These are phyloP conservation scores for Puccinia novopanici DNA, from an alignment of 1,284 basidiomycete genomes.

Conservation along the genomic window DNA sequence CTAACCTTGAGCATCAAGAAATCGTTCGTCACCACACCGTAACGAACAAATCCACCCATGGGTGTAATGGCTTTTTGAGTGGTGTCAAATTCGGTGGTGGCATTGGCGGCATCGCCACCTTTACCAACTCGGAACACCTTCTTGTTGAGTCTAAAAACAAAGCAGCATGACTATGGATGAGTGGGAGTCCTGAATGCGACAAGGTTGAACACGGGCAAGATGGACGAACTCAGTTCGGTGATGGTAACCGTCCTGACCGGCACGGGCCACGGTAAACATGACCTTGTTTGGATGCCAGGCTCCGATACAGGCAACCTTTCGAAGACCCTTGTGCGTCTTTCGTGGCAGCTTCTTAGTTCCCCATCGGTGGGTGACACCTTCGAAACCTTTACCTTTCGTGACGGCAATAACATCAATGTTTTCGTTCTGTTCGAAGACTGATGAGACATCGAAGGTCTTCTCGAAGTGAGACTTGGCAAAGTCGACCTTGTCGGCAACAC, in stretches of 20 bases:
- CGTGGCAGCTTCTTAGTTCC: slow-evolving; percentile 97
- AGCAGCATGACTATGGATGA: slow-evolving; percentile 95
- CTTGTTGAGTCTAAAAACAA: slow-evolving; percentile 42
- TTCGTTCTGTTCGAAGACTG: slow-evolving; percentile 95
- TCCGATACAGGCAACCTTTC: slow-evolving; percentile 99
- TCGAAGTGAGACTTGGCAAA: slow-evolving; percentile 94
- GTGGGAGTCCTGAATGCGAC: background rate
- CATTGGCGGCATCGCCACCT: slow-evolving; percentile 77
- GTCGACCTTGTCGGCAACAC: slow-evolving; percentile 95
- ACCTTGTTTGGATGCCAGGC: slow-evolving; percentile 95
- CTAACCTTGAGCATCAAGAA: slow-evolving; percentile 74
- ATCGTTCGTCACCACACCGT: slow-evolving; percentile 98
- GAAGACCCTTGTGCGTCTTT: slow-evolving; percentile 99
- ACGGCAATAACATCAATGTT: slow-evolving; percentile 96
- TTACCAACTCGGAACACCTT: slow-evolving; percentile 80
- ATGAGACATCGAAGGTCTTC: slow-evolving; percentile 84
- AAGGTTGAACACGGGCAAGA: background rate
- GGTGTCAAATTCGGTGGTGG: slow-evolving; percentile 88
- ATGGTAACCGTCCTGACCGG: slow-evolving; percentile 99
- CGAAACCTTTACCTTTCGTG: slow-evolving; percentile 99
- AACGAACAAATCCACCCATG: slow-evolving; percentile 98
- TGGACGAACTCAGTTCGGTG: slow-evolving; percentile 73
- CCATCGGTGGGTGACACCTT: slow-evolving; percentile 99
- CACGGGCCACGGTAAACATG: slow-evolving; percentile 99
- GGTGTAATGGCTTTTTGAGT: slow-evolving; percentile 95